Base-by-base conservation (phyloP, 139 green algal genomes). In the Penium margaritaceum region DNA sequence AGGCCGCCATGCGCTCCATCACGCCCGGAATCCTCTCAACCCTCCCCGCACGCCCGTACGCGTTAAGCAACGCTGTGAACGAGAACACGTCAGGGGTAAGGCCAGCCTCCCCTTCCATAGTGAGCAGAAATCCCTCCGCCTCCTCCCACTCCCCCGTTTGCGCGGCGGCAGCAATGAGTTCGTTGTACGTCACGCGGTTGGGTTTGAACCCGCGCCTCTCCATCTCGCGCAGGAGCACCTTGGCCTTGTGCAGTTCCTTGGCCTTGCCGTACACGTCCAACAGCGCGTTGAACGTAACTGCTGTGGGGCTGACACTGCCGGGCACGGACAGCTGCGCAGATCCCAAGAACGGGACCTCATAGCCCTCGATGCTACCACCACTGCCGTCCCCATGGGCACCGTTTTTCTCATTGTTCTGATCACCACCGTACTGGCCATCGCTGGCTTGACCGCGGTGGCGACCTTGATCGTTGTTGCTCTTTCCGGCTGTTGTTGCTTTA, bases 231-330 rank as follows among this genome's bases (percentile, higher is more conserved):
- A 78, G 61, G 5, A 77, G 29, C 37, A 35, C 17, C 41, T 80
- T 37, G 24, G 74, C 78, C 17, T n/a, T 27, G 5, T 29, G 37
- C 27, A 75, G 47, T 21, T 67, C 15, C 51, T 63, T 69, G 17
- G 74, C 70, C 54, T 84, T 84, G 32, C 86, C 68, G 30, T 78
- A 84, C 12, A 87, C 85, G 64, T 89, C 65, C 19, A 91, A 88
- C 29, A 86, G 66, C 5, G 72, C 72, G 24, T 88, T 91, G 79
- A 88, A 91, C 29, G 68, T 75, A 9, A 63, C 68, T 33, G 24
- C 24, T 60, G 51, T 60, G 24, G n/a, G 51, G 12, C 30, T 60
- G 24, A 60, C 15, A n/a, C 51, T 60, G 51, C 51, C 51, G 21
- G n/a, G n/a, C n/a, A n/a, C n/a, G n/a, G n/a, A n/a, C n/a, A n/a